Base-by-base conservation (phyloP, 2,329 filamentous ascomycete species). In the Colletotrichum cereale region DNA sequence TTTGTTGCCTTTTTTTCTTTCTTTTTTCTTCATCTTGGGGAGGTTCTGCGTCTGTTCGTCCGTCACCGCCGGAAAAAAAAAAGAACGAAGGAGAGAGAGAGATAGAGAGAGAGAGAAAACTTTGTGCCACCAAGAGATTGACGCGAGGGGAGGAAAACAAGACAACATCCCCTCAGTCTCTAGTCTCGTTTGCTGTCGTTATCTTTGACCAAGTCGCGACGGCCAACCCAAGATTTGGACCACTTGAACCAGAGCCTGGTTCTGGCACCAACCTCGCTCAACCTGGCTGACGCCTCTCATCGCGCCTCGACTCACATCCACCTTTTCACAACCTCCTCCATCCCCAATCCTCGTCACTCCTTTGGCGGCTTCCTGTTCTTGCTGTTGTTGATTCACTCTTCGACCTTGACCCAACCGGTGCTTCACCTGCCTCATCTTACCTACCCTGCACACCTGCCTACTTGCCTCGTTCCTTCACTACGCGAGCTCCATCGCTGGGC, bases 311-410 rank as follows among this genome's bases (percentile, higher is more conserved):
- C 21, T 24, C 47, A 53, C 34, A 48, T 52, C 47, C 47, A 29
- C 56, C 55, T 52, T 50, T 62, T 26, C 31, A 24, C 47, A 62
- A 47, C 60, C 47, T 58, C 36, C 36, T 52, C 52, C 48, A 12
- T 40, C 57, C 64, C 12, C 26, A 53, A 53, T 58, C 36, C 38
- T 66, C 53, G 12, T 58, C 68, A 68, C 42, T 71, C 65, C 58
- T 68, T 68, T 68, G 58, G 68, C 68, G 68, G 58, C 52, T 63
- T 58, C 44, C 58, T 63, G 29, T 67, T 67, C 57, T 71, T 71
- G 42, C 67, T 63, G 52, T 68, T 58, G 58, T 67, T 58, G 29
- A 68, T 58, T 68, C 44, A 31, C 57, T 47, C 64, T 21, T 52
- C 60, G 52, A 40, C 48, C 47, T 47, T 55, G 56, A 42, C 44